phyloP scores from a whole-genome alignment of 2,329 filamentous ascomycete genomes.

The Coniochaeta hoffmannii region DNA sequence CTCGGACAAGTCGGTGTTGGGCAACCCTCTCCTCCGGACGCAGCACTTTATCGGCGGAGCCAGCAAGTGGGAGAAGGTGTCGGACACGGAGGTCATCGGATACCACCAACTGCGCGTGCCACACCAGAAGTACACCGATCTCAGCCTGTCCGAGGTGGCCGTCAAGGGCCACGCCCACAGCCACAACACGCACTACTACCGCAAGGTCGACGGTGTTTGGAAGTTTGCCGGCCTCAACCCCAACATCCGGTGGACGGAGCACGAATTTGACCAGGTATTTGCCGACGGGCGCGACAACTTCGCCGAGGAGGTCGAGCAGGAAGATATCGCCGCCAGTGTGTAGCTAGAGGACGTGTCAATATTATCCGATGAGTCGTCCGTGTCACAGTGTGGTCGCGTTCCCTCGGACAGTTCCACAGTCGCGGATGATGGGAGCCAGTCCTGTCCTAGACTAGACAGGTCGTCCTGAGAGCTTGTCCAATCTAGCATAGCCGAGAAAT shows the following conservation, averaged over 20 bases:
- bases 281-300: conserved; percentile 29
- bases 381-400: too few species aligned
- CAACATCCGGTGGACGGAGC: conserved; percentile 49
- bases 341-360: background rate
- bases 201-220: conserved; percentile 51
- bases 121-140: conserved; percentile 52
- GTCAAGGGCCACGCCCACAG: conserved; percentile 55
- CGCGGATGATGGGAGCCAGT: too few species aligned
- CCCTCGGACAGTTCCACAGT: too few species aligned
- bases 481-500: too few species aligned
- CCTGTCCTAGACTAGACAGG: too few species aligned
- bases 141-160: conserved; percentile 35
- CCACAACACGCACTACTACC: conserved; percentile 50
- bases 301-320: conserved; percentile 16
- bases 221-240: conserved; percentile 52
- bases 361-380: too few species aligned
- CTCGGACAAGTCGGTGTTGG: conserved; percentile 47
- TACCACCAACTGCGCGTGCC: conserved; percentile 55
- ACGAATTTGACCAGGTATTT: conserved; percentile 51
- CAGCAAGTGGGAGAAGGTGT: conserved; percentile 47
- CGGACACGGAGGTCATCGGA: conserved; percentile 51
- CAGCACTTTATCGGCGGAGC: conserved; percentile 57
- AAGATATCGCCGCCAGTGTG: background rate
- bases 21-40: conserved; percentile 53
- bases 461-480: too few species aligned